Percentiles rank a stretch among this genome's conserved stretches.
These are phyloP conservation scores for Lolium multiflorum DNA, from an alignment of 176 grass and related monocot species.

Conservation along the genomic window DNA sequence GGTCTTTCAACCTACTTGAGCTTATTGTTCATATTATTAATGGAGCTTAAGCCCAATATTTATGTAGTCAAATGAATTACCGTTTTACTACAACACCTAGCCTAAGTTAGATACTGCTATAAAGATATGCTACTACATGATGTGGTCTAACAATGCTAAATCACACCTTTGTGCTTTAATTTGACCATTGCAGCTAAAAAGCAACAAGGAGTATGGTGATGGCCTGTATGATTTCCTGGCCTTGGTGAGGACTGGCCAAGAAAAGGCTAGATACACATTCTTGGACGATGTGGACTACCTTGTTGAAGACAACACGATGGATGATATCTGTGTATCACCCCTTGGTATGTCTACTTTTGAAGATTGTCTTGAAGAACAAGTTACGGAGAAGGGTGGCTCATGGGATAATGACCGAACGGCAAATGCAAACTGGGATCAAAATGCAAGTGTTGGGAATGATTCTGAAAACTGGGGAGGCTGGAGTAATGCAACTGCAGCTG, in stretches of 20 bases:
- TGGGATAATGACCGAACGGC: conserved; percentile 45
- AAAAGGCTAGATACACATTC: conserved; percentile 56
- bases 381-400: conserved; percentile 42
- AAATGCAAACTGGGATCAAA: conserved; percentile 55
- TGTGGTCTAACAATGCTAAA: conserved; percentile 29
- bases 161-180: conserved; percentile 26
- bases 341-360: conserved; percentile 80
- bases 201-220: conserved; percentile 70
- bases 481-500: conserved; percentile 47
- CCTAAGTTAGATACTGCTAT: conserved; percentile 26
- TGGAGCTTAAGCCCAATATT: conserved; percentile 18
- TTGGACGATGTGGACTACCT: conserved; percentile 87
- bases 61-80: conserved; percentile 1
- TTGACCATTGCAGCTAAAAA: conserved; percentile 61
- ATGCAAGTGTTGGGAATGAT: conserved; percentile 54
- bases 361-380: conserved; percentile 62
- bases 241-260: conserved; percentile 69
- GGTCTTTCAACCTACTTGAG: conserved; percentile 8
- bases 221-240: conserved; percentile 88
- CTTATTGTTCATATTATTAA: conserved; percentile 24
- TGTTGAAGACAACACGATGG: conserved; percentile 53
- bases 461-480: conserved; percentile 66
- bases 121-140: conserved; percentile 29
- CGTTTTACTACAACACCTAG: conserved; percentile 10
- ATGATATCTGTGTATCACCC: conserved; percentile 70